Conservation (phyloP, 73 alveolate species). For the Paramecium bursaria region DNA sequence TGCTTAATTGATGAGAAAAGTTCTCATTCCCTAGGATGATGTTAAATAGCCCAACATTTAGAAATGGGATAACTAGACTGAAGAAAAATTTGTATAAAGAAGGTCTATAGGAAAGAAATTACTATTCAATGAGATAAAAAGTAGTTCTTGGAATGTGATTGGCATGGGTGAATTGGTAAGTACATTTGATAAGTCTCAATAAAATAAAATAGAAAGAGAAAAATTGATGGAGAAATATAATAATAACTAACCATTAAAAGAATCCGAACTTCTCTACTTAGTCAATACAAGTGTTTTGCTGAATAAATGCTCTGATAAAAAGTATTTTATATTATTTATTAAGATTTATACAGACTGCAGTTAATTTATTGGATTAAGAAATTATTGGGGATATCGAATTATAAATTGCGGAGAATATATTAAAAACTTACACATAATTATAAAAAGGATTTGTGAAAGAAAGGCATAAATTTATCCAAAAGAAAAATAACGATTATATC, state of each 20-base stretch:
- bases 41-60: not conserved
- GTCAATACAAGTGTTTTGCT: constrained; percentile 25
- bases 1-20: not conserved
- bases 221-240: not conserved
- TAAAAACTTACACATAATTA: not conserved
- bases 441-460: not conserved
- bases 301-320: constrained; percentile 31
- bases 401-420: constrained; percentile 17
- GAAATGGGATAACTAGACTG: constrained; percentile 20
- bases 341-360: constrained; percentile 2
- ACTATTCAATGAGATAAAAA: not conserved
- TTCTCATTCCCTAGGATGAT: not conserved
- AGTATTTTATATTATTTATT: not conserved
- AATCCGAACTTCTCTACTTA: constrained; percentile 11
- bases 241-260: not conserved
- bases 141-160: constrained; percentile 24
- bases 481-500: not conserved
- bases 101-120: constrained; percentile 10
- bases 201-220: constrained; percentile 26
- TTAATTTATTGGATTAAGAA: constrained; percentile 2
- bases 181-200: constrained; percentile 1
- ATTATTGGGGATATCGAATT: constrained; percentile 39
- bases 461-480: constrained; percentile 13
- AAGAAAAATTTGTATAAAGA: not conserved
- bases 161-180: constrained; percentile 37